Conservation (phyloP, 2,329 filamentous ascomycete genomes). For the Pseudogymnoascus sp. region DNA sequence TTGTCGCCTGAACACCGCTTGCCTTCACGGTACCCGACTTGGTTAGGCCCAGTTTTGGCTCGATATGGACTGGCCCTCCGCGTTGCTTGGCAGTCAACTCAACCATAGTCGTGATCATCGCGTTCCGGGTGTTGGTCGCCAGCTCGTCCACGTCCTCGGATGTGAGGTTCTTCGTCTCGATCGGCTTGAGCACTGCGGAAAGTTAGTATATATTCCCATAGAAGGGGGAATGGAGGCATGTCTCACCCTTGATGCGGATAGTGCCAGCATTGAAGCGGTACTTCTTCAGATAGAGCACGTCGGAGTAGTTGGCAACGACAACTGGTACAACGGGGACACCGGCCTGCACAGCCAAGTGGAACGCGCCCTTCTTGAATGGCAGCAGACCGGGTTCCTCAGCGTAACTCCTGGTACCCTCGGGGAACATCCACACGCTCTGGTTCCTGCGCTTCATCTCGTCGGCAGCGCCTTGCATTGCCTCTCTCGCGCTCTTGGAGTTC, state of each 20-base stretch:
- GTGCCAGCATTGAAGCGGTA: slow-evolving; percentile 58
- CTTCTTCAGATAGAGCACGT: slow-evolving; percentile 58
- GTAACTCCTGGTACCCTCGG: slow-evolving; percentile 90
- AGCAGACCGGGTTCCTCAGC: slow-evolving; percentile 70
- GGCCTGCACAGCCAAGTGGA: slow-evolving; percentile 90
- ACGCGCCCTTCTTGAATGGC: slow-evolving; percentile 98
- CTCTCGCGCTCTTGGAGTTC: slow-evolving; percentile 72
- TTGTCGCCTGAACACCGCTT: slow-evolving; percentile 21
- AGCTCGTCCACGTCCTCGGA: slow-evolving; percentile 70
- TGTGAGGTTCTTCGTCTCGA: slow-evolving; percentile 65
- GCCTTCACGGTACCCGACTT: slow-evolving; percentile 22
- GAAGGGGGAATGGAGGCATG: neutral
- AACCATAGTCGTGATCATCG: slow-evolving; percentile 64
- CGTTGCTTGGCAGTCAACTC: slow-evolving; percentile 44
- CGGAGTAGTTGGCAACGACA: slow-evolving; percentile 70
- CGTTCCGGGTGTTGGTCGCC: slow-evolving; percentile 56
- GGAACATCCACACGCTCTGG: slow-evolving; percentile 79
- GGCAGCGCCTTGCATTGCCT: slow-evolving; percentile 78
- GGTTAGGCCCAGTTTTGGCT: slow-evolving; percentile 10
- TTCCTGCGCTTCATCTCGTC: slow-evolving; percentile 63
- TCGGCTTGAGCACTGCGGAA: slow-evolving; percentile 65
- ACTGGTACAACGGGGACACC: slow-evolving; percentile 88
- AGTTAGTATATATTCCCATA: slow-evolving; percentile 12
- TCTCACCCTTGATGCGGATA: slow-evolving; percentile 67
- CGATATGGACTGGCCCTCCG: slow-evolving; percentile 29